Conservation (phyloP, 148 eudicot genomes). For the Hydrangea macrophylla region DNA sequence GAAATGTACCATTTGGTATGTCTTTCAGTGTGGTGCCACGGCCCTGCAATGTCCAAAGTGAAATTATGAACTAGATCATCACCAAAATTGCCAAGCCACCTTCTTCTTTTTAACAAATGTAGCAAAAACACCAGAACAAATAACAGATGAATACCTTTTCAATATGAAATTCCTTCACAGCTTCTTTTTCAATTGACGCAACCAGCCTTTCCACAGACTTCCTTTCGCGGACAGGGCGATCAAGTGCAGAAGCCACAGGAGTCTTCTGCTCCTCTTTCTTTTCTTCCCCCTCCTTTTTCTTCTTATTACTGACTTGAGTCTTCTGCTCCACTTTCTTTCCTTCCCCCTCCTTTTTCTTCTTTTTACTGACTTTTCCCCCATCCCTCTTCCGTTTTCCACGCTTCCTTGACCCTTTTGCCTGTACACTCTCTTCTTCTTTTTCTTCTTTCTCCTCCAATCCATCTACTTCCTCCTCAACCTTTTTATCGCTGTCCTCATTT, state of each 20-base stretch:
- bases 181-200: constrained; percentile 70
- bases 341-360: constrained; percentile 29
- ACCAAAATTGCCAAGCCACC: background rate
- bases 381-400: constrained; percentile 27
- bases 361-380: constrained; percentile 21
- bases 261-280: constrained; percentile 47
- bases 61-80: constrained; percentile 11
- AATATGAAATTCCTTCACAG: constrained; percentile 58
- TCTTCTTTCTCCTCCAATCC: constrained; percentile 16
- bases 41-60: constrained; percentile 65
- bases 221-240: constrained; percentile 88
- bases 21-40: constrained; percentile 83
- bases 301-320: constrained; percentile 49
- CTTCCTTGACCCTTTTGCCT: constrained; percentile 28
- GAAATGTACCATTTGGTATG: constrained; percentile 76
- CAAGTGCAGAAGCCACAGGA: constrained; percentile 40
- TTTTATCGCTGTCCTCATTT: constrained; percentile 10
- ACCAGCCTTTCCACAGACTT: constrained; percentile 96
- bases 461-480: constrained; percentile 4
- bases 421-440: constrained; percentile 15
- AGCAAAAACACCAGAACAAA: background rate
- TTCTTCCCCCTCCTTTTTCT: constrained; percentile 32
- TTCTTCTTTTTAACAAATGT: background rate
- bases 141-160: constrained; percentile 50
- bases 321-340: constrained; percentile 38